A percentile compares a stretch with the other conserved stretches of the same genome.
These are phyloP conservation scores for Sisymbrium altissimum DNA, from an alignment of 345 rosid species.

Conservation along the genomic window DNA sequence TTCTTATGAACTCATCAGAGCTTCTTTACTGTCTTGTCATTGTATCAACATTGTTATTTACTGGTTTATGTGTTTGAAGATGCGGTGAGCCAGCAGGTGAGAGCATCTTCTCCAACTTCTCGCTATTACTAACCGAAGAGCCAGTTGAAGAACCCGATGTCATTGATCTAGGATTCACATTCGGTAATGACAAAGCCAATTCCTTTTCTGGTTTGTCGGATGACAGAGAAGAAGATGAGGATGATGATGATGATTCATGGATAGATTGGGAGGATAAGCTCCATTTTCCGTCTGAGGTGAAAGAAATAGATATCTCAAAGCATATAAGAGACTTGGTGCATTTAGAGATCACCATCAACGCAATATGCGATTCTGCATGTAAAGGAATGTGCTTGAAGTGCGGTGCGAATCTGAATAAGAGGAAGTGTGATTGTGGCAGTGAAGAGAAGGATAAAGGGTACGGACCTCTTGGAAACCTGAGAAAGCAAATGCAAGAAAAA, in stretches of 20 bases:
- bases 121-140: slow-evolving; percentile 62
- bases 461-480: slow-evolving; percentile 71
- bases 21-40: background rate
- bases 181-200: slow-evolving; percentile 35
- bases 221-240: slow-evolving; percentile 38
- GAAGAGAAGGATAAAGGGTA: slow-evolving; percentile 43
- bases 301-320: slow-evolving; percentile 82
- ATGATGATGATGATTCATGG: slow-evolving; percentile 42
- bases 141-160: slow-evolving; percentile 69
- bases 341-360: slow-evolving; percentile 64
- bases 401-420: slow-evolving; percentile 65
- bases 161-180: slow-evolving; percentile 49
- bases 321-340: slow-evolving; percentile 78
- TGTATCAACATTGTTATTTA: background rate
- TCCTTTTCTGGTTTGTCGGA: slow-evolving; percentile 21
- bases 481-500: slow-evolving; percentile 57
- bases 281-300: slow-evolving; percentile 61
- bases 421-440: slow-evolving; percentile 55
- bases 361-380: slow-evolving; percentile 65
- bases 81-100: slow-evolving; percentile 74
- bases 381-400: slow-evolving; percentile 79
- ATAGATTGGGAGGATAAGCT: slow-evolving; percentile 82
- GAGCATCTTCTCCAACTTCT: slow-evolving; percentile 72
- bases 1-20: background rate
- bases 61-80: slow-evolving; percentile 35